Base-by-base conservation (phyloP, 2,329 filamentous ascomycete genomes). In the Septoria linicola region DNA sequence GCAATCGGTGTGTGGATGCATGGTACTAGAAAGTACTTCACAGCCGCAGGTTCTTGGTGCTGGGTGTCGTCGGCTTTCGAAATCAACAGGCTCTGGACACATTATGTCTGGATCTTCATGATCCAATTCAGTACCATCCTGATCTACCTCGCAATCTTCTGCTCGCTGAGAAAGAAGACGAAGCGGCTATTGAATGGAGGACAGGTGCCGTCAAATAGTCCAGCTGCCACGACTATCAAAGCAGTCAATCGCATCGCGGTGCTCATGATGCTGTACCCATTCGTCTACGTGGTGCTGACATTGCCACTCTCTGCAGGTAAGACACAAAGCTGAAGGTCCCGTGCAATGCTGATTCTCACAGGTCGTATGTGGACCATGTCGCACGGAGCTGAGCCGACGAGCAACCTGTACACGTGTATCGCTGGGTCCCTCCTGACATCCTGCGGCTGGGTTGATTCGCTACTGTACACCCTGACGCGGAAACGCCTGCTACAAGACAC, bases 261-360 rank as follows among this genome's bases (percentile, higher is more conserved):
- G 7, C 82, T 87, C 55, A 80, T 81, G 78, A 71, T 86, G 23
- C 73, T 85, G 6, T 88, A 88, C 54, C 85, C 85, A 0, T 63
- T 84, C 58, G 83, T 87, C 56, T 88, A 88, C 64, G 76, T 86
- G 5, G 60, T 85, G n/a, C 85, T 84, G 63, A 88, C 84, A 0
- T 74, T 83, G 0, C 85, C 85, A 0, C 73, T 88, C 0, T 83
- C 83, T 3, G 74, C 80, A 0, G 51, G 51, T 53, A 11, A 49
- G 51, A 21, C 32, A n/a, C n/a, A n/a, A n/a, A n/a, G n/a, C n/a
- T n/a, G n/a, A n/a, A n/a, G n/a, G n/a, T 6, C 21, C 10, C 30
- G 7, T 8, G 14, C 34, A 3, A n/a, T 8, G n/a, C 51, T 53
- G 34, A 53, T 27, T 2, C n/a, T 3, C 14, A 8, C 37, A 44